Percentiles rank a stretch among this genome's conserved stretches.
phyloP scores from a whole-genome alignment of 371 early-diverging fungal genomes.

The Saksenaea vasiformis region DNA sequence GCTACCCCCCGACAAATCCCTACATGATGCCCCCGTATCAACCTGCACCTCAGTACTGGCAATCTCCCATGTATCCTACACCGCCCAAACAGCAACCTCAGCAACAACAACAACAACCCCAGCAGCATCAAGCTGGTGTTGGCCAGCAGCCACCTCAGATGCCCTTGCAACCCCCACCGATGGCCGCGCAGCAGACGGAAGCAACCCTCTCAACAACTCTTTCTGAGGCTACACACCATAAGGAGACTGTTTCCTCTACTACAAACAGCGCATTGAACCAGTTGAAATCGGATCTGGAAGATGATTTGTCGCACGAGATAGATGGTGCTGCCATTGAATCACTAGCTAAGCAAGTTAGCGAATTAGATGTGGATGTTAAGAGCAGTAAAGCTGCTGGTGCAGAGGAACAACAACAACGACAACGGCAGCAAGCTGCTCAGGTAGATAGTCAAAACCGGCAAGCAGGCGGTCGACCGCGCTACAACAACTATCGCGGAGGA shows the following conservation, averaged over 20 bases:
- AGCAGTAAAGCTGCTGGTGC: conserved; percentile 13
- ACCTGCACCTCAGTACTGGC: conserved; percentile 25
- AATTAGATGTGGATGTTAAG: conserved; percentile 42
- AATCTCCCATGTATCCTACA: conserved; percentile 26
- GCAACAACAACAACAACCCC: conserved; percentile 26
- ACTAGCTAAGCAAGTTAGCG: conserved; percentile 62
- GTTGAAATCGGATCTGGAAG: conserved; percentile 4
- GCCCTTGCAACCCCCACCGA: conserved; percentile 30
- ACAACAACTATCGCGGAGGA: conserved; percentile 30
- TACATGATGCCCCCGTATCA: conserved; percentile 38
- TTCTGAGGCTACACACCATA: not conserved
- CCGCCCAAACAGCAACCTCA: conserved; percentile 27
- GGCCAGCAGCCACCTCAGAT: conserved; percentile 22
- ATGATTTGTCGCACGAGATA: conserved; percentile 15
- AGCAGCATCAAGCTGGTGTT: conserved; percentile 15
- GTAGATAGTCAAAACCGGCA: conserved; percentile 25
- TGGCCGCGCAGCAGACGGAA: not conserved
- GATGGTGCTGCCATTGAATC: conserved; percentile 53
- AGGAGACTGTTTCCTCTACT: not conserved
- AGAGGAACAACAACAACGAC: conserved; percentile 11
- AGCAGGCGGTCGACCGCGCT: conserved; percentile 15
- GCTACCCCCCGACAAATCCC: conserved; percentile 43
- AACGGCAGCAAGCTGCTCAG: conserved; percentile 1
- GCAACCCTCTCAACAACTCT: not conserved
- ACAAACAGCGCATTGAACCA: not conserved